Evolutionary conservation across 371 early-diverging fungal genomes (phyloP).

Genomic region (Phascolomyces articulosus): DNA sequence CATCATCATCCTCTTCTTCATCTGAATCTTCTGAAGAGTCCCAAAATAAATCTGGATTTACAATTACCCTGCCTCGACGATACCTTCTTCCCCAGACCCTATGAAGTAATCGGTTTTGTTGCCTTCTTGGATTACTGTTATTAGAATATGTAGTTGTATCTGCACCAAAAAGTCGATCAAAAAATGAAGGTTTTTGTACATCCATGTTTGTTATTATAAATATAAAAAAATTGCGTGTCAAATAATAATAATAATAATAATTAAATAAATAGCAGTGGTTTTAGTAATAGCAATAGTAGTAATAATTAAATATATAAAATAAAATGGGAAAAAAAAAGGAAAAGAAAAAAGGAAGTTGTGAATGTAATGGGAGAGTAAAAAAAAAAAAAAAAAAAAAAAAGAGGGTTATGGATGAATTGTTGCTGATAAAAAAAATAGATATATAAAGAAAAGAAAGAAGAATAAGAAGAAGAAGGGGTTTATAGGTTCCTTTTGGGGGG

Average conservation of each 20-base stretch:
- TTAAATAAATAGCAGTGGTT: background rate
- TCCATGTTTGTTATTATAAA: background rate
- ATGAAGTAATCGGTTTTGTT: background rate
- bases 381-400: too few relatives aligned
- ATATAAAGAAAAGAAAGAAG: too few relatives aligned
- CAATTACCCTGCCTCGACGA: background rate
- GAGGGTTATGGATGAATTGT: too few relatives aligned
- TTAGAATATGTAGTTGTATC: background rate
- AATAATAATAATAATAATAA: background rate
- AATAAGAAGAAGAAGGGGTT: background rate
- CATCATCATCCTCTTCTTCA: slow-evolving; percentile 2
- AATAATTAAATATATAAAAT: background rate
- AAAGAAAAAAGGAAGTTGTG: slow-evolving; percentile 5
- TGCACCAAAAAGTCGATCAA: background rate
- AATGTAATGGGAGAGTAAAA: too few relatives aligned
- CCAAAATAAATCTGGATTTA: slow-evolving; percentile 2
- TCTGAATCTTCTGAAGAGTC: background rate
- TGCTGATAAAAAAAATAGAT: too few relatives aligned
- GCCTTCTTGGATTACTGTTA: background rate
- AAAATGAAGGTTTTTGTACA: slow-evolving; percentile 3
- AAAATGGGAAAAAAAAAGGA: slow-evolving; percentile 9
- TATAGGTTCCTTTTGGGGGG: background rate
- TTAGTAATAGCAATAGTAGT: background rate
- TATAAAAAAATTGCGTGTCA: background rate
- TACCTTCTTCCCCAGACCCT: background rate